These are phyloP conservation scores for Carex myosuroides DNA, from an alignment of 176 grass and related monocot species.

Conservation along the genomic window DNA sequence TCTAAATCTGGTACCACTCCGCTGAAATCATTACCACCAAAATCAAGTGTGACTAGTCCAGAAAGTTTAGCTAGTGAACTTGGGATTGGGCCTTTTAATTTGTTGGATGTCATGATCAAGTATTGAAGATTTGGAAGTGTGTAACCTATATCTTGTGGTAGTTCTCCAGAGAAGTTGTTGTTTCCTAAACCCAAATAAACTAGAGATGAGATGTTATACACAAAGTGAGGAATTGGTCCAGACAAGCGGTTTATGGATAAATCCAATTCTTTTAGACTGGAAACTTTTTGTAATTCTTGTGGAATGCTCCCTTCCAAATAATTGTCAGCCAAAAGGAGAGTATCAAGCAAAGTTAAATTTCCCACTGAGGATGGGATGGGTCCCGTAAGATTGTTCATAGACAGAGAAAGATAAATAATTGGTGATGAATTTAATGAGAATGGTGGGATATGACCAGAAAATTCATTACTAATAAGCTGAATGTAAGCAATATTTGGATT, in stretches of 20 bases:
- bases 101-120: conserved; percentile 18
- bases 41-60: conserved; percentile 23
- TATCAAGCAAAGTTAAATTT: conserved; percentile 30
- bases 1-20: conserved; percentile 28
- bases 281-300: conserved; percentile 23
- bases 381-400: conserved; percentile 27
- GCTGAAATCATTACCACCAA: conserved; percentile 10
- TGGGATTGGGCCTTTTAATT: conserved; percentile 20
- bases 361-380: conserved; percentile 32
- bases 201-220: conserved; percentile 46
- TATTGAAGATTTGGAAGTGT: conserved; percentile 29
- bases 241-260: conserved; percentile 35
- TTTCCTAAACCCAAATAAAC: conserved; percentile 23
- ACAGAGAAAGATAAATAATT: conserved; percentile 21
- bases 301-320: conserved; percentile 40
- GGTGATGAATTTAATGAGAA: neutral
- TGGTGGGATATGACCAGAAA: conserved; percentile 34
- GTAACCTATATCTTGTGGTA: conserved; percentile 38
- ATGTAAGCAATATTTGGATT: conserved; percentile 16
- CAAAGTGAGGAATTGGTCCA: conserved; percentile 4
- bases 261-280: neutral
- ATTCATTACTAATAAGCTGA: conserved; percentile 22
- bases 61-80: conserved; percentile 35
- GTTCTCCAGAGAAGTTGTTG: conserved; percentile 20
- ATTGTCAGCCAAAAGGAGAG: conserved; percentile 23